These are phyloP conservation scores for Pochonia chlamydosporia DNA, from an alignment of 2,329 filamentous ascomycete species.

Conservation along the genomic window DNA sequence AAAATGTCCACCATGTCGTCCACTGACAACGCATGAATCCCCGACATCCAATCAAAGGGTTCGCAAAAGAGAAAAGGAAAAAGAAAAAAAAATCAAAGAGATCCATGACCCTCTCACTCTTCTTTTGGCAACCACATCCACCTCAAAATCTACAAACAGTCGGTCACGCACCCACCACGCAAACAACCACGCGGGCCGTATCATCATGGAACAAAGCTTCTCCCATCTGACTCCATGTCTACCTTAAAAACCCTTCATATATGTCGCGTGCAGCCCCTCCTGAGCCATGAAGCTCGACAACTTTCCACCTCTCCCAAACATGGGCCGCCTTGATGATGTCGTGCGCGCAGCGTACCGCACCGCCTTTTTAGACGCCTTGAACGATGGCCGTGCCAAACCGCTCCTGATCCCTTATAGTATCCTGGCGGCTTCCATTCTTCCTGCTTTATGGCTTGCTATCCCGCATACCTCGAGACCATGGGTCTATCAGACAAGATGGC, in stretches of 20 bases:
- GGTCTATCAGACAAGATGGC: constrained; percentile 44
- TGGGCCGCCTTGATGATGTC: constrained; percentile 19
- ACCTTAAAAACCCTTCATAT: background rate
- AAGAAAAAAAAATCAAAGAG: no score
- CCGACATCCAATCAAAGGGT: no score
- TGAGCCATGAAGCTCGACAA: background rate
- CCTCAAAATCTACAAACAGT: no score
- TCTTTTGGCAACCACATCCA: no score
- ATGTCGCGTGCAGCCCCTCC: background rate
- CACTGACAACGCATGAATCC: no score
- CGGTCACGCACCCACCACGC: no score
- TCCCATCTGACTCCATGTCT: background rate
- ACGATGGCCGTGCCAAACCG: constrained; percentile 36
- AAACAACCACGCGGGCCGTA: background rate
- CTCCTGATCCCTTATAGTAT: constrained; percentile 48
- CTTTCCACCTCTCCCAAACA: background rate
- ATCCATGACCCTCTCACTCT: no score
- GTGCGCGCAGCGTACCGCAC: constrained; percentile 27
- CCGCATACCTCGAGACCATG: constrained; percentile 45
- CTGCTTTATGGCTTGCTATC: constrained; percentile 49
- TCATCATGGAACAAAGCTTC: background rate
- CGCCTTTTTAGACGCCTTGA: constrained; percentile 28
- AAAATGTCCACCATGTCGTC: no score
- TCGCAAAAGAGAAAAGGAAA: no score
- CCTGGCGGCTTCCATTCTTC: constrained; percentile 41